Evolutionary conservation across 495 filamentous ascomycete genomes (phyloP), one percentile per base, ranked within the genome.

Genomic region (Letharia columbiana): DNA sequence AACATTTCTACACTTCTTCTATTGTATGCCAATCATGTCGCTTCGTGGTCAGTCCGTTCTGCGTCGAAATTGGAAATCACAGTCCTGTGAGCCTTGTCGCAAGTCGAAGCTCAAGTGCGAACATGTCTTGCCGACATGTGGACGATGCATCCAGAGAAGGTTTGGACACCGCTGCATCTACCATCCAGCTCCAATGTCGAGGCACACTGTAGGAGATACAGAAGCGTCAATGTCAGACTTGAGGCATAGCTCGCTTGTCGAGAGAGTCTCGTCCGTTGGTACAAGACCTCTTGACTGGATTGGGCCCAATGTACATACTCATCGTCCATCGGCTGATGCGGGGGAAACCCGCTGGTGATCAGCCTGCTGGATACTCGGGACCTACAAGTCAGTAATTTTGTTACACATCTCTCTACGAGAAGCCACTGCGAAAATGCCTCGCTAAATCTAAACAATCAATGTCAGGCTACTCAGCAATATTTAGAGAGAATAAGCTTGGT

Each of bases 21-120:
- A 15, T n/a, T 12, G 20, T n/a, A 33, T 31, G 28, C 37, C 28
- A 35, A 9, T 10, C 44, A 54, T 42, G 47, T 56, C 49, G 23
- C 35, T 41, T 39, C 47, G 37, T 33, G 23, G 62, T 3, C 62
- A 64, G 50, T 50, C 44, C 44, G 50, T n/a, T 31, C 45, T 67
- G 33, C 77, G 79, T 35, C 77, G 78, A 42, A 83, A 82, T 73
- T 80, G 81, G 12, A 75, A 78, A 23, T 71, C 77, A 35, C 77
- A 79, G 65, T 81, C 80, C 2, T 84, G 81, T 62, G 79, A 84
- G 72, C 80, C 81, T 20, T 84, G 81, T 67, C 77, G 81, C 33
- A 81, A 79, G 65, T 77, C 80, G 28, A 83, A 84, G 65, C 72
- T 83, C 49, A 76, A 76, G 61, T 83, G 80, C 69, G 79, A 81